These are phyloP conservation scores for Flaveria linearis DNA, from an alignment of 129 eudicot species.

Conservation along the genomic window DNA sequence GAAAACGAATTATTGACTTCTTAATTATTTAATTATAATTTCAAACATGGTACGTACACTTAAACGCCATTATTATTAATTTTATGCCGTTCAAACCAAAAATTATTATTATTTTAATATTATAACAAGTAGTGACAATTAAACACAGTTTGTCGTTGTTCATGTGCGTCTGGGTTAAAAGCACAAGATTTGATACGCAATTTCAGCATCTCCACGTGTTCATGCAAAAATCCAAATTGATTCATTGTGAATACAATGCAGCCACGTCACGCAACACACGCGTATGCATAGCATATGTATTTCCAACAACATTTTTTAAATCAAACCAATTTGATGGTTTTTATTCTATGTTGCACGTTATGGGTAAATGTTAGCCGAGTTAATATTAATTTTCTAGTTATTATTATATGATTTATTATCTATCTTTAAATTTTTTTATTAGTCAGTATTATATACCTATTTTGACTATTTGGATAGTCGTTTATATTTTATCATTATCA, in stretches of 20 bases:
- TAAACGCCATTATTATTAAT: background rate
- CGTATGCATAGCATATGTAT: too few species aligned
- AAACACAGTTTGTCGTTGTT: constrained; percentile 4
- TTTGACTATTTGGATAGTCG: too few species aligned
- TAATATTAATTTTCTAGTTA: too few species aligned
- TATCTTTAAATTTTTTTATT: too few species aligned
- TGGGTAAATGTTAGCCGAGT: too few species aligned
- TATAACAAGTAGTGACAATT: constrained; percentile 5
- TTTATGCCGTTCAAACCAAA: too few species aligned
- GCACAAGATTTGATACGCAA: constrained; percentile 11
- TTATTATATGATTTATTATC: too few species aligned
- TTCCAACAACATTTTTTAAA: too few species aligned
- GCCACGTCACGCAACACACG: constrained; percentile 3
- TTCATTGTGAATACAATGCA: background rate
- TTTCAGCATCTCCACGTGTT: constrained; percentile 23
- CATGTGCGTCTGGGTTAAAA: background rate
- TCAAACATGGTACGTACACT: background rate
- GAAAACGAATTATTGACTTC: constrained; percentile 7
- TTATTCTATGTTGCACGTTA: too few species aligned
- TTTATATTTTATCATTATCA: too few species aligned
- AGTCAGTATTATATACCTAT: too few species aligned
- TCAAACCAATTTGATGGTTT: too few species aligned
- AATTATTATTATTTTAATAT: background rate
- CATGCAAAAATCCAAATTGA: background rate
- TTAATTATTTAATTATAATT: background rate